phyloP scores from a whole-genome alignment of 768 basidiomycete genomes.

The Agaricus subrufescens region DNA sequence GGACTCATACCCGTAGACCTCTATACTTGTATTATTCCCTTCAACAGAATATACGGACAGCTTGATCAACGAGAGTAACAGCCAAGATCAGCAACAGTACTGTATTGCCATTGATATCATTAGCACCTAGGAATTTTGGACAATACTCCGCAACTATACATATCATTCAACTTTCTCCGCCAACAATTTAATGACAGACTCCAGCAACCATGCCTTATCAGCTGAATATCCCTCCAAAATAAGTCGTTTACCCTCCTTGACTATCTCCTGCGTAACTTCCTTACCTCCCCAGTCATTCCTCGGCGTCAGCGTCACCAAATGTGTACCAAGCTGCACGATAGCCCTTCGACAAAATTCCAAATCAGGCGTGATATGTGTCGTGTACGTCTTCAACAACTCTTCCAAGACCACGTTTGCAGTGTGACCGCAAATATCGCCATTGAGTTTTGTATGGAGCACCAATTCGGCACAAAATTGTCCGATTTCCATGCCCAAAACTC shows the following conservation, averaged over 20 bases:
- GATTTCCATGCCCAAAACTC: conserved; percentile 53
- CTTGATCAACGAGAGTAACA: conserved; percentile 65
- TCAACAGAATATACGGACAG: conserved; percentile 72
- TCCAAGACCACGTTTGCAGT: conserved; percentile 31
- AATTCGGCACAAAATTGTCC: conserved; percentile 66
- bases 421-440: conserved; percentile 29
- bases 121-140: too few relatives aligned
- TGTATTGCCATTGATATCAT: too few relatives aligned
- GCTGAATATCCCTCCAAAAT: conserved; percentile 30
- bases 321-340: conserved; percentile 48
- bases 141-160: too few relatives aligned
- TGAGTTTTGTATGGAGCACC: conserved; percentile 42
- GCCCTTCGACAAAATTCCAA: conserved; percentile 29
- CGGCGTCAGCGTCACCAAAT: conserved; percentile 48
- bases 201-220: conserved; percentile 16
- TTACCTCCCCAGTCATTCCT: conserved; percentile 45
- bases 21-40: conserved; percentile 55
- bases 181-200: conserved; percentile 22
- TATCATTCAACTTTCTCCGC: neutral
- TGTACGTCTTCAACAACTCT: conserved; percentile 45
- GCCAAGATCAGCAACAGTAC: too few relatives aligned
- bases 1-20: too few relatives aligned
- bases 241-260: conserved; percentile 43
- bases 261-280: conserved; percentile 42
- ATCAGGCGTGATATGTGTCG: conserved; percentile 19